Evolutionary conservation across 169 alveolate genomes (phyloP).

Genomic region (Plasmodium blacklocki): DNA sequence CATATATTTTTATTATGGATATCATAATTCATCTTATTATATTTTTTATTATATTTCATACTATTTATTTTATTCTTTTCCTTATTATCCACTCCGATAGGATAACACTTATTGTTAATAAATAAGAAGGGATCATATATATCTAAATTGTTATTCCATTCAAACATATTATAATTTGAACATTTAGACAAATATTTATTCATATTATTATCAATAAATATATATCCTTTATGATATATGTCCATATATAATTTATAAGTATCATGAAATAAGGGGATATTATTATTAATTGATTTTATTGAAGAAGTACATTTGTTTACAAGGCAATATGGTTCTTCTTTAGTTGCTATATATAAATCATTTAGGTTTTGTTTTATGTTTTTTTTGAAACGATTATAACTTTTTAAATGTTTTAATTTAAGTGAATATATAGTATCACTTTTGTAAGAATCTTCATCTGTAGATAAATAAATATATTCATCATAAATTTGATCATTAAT

Average conservation of each 20-base stretch:
- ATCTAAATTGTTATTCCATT: constrained; percentile 45
- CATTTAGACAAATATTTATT: neutral
- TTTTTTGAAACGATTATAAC: constrained; percentile 13
- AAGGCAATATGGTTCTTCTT: constrained; percentile 11
- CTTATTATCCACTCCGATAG: neutral
- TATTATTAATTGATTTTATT: neutral
- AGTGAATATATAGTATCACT: constrained; percentile 36
- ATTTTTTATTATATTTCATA: too few relatives aligned
- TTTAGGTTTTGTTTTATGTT: constrained; percentile 12
- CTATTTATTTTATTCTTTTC: too few relatives aligned
- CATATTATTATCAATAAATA: neutral
- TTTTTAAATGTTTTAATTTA: neutral
- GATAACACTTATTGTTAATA: constrained; percentile 9
- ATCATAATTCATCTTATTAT: too few relatives aligned
- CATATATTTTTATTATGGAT: too few relatives aligned
- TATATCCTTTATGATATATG: neutral
- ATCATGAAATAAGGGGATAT: constrained; percentile 18
- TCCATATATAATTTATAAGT: constrained; percentile 13
- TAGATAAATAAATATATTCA: constrained; percentile 51
- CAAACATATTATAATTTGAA: constrained; percentile 1
- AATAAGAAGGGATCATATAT: constrained; percentile 41
- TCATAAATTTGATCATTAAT: neutral
- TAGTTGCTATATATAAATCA: constrained; percentile 9
- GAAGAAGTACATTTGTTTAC: constrained; percentile 3
- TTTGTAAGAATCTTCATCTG: constrained; percentile 63